These are phyloP conservation scores for Chrysopogon serrulatus DNA, from an alignment of 176 grass and related monocot genomes.

Conservation along the genomic window DNA sequence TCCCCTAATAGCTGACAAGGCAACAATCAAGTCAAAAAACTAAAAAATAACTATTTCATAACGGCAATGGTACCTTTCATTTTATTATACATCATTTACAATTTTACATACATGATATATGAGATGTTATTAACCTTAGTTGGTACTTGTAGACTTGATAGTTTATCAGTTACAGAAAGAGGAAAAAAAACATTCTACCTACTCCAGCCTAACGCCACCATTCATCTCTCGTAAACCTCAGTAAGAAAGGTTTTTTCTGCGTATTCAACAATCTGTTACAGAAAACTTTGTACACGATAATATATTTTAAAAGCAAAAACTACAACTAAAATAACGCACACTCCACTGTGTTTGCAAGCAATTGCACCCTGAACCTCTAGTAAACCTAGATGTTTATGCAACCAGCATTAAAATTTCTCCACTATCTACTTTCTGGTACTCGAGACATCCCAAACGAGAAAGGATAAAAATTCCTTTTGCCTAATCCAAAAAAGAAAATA, in stretches of 20 bases:
- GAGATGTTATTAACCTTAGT: not conserved
- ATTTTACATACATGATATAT: not conserved
- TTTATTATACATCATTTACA: not conserved
- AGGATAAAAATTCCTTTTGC: not conserved
- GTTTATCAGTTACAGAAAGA: not conserved
- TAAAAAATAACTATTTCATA: not conserved
- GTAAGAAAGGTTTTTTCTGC: not conserved
- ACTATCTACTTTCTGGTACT: not conserved
- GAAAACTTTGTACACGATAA: not conserved
- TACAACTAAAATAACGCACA: not conserved
- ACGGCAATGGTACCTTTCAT: not conserved
- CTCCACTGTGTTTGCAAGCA: not conserved
- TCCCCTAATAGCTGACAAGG: constrained; percentile 74
- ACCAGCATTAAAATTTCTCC: not conserved
- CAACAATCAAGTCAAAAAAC: not conserved
- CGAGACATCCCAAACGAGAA: not conserved
- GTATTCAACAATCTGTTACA: not conserved
- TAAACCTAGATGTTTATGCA: not conserved
- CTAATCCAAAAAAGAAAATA: too few species aligned
- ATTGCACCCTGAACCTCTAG: not conserved
- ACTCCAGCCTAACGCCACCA: not conserved
- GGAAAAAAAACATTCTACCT: not conserved
- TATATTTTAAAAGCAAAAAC: not conserved
- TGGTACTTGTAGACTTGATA: not conserved
- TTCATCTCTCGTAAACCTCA: not conserved